Conservation (phyloP, 768 basidiomycete genomes). For the Naganishia friedmannii region DNA sequence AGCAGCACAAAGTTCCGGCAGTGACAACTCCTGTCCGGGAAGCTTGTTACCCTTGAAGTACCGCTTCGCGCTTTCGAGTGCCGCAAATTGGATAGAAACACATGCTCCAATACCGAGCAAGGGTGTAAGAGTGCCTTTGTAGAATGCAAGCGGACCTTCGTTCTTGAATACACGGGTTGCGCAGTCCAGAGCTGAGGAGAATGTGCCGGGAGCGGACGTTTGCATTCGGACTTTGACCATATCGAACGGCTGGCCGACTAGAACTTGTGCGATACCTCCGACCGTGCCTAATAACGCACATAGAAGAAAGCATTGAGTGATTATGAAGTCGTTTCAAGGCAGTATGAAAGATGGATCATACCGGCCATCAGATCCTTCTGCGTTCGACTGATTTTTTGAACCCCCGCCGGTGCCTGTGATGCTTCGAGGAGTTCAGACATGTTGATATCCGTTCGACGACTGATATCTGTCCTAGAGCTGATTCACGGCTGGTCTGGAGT, state of each 20-base stretch:
- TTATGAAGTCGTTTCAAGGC: neutral
- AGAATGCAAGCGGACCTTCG: conserved; percentile 89
- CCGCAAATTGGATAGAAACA: conserved; percentile 94
- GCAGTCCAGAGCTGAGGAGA: conserved; percentile 80
- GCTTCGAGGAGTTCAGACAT: conserved; percentile 26
- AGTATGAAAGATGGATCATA: conserved; percentile 53
- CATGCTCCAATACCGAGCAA: conserved; percentile 88
- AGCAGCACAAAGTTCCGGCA: conserved; percentile 67
- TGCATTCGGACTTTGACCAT: conserved; percentile 93
- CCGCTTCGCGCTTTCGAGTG: conserved; percentile 79
- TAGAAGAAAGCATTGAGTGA: conserved; percentile 66
- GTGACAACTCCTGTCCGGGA: conserved; percentile 63
- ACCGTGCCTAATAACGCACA: conserved; percentile 67
- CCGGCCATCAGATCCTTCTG: conserved; percentile 84
- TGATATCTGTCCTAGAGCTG: neutral
- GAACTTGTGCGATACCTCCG: conserved; percentile 88
- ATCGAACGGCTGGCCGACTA: conserved; percentile 92
- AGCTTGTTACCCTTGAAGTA: conserved; percentile 67
- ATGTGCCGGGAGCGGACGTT: conserved; percentile 85
- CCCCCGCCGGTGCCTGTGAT: conserved; percentile 15
- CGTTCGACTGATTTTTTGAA: conserved; percentile 54
- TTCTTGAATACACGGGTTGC: conserved; percentile 84
- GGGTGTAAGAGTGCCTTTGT: conserved; percentile 92
- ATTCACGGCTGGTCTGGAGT: neutral
- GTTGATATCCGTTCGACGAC: neutral